Conservation (phyloP, 1,284 basidiomycete species). For the Tilletia caries region DNA sequence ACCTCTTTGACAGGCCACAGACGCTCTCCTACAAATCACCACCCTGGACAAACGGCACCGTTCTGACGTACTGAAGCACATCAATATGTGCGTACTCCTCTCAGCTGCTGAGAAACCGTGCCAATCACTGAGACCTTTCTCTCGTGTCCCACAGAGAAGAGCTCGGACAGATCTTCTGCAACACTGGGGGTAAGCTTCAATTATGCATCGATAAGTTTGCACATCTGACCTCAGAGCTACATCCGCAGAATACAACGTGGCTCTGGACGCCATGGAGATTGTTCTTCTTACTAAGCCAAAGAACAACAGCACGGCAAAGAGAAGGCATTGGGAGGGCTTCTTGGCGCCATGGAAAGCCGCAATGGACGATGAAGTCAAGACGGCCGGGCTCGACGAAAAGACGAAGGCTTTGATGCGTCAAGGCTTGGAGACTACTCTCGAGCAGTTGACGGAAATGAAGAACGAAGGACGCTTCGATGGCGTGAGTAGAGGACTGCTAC, state of each 20-base stretch:
- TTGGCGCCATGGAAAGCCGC: background rate
- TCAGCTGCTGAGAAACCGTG: background rate
- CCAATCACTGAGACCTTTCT: too few species aligned
- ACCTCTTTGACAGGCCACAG: background rate
- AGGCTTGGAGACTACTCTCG: background rate
- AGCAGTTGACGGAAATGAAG: background rate
- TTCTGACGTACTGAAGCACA: background rate
- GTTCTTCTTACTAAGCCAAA: background rate
- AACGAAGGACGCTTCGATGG: conserved; percentile 1
- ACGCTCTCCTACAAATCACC: background rate
- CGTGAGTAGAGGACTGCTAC: background rate
- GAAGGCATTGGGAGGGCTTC: background rate
- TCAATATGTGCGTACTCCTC: background rate
- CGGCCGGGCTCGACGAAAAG: background rate
- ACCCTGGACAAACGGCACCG: background rate
- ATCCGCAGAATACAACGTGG: background rate
- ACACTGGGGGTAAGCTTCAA: background rate
- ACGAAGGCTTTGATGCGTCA: background rate
- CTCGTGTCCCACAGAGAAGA: background rate
- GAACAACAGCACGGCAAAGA: background rate
- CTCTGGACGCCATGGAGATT: conserved; percentile 1
- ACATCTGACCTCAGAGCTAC: background rate
- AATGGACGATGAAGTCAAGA: background rate
- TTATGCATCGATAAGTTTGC: background rate
- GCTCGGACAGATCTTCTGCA: background rate